These are phyloP conservation scores for Peronospora destructor DNA, from an alignment of 352 stramenopile genomes.

Conservation along the genomic window DNA sequence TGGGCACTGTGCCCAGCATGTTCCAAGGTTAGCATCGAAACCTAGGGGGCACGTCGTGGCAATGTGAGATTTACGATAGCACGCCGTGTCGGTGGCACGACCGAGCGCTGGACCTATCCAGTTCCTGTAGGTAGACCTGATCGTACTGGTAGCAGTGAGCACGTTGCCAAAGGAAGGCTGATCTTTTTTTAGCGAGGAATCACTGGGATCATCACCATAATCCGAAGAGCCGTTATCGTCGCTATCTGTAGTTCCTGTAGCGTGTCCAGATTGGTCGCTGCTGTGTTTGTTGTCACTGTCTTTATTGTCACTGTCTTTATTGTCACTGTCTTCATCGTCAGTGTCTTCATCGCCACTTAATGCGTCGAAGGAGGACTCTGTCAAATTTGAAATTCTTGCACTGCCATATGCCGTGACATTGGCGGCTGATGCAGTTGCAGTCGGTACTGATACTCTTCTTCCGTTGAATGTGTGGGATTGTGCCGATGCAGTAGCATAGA, in stretches of 20 bases:
- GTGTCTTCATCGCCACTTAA: slow-evolving; percentile 1
- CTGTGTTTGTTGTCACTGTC: too few species aligned
- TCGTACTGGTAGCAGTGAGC: slow-evolving; percentile 23
- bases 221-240: slow-evolving; percentile 2
- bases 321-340: background rate
- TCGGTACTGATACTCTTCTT: slow-evolving; percentile 12
- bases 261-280: too few species aligned
- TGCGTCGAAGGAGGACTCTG: slow-evolving; percentile 1
- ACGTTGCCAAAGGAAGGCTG: slow-evolving; percentile 4
- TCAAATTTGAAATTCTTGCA: background rate
- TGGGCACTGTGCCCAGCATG: slow-evolving; percentile 38
- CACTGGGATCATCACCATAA: background rate
- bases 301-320: background rate
- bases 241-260: background rate
- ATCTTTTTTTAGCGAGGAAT: background rate
- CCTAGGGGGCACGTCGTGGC: slow-evolving; percentile 27
- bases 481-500: slow-evolving; percentile 4
- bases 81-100: slow-evolving; percentile 20
- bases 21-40: slow-evolving; percentile 27
- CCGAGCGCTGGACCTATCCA: slow-evolving; percentile 26
- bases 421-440: slow-evolving; percentile 8
- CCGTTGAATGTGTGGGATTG: slow-evolving; percentile 25
- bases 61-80: slow-evolving; percentile 33
- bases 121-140: slow-evolving; percentile 30
- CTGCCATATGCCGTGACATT: slow-evolving; percentile 13